These are phyloP conservation scores for Pythium aphanidermatum DNA, from an alignment of 352 stramenopile genomes.

Conservation along the genomic window DNA sequence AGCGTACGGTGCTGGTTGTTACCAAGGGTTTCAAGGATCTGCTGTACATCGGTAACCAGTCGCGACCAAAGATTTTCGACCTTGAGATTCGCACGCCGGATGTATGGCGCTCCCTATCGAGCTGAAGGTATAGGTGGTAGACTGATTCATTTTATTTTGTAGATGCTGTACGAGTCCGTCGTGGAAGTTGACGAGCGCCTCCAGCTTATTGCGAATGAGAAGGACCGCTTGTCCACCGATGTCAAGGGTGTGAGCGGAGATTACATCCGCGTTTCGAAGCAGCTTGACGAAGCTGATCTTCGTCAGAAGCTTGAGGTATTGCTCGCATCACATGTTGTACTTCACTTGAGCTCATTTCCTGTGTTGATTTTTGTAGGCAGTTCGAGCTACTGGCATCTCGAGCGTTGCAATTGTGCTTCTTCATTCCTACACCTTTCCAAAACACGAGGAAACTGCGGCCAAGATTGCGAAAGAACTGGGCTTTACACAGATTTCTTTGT, in stretches of 20 bases:
- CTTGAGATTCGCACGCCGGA: slow-evolving; percentile 91
- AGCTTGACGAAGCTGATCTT: slow-evolving; percentile 76
- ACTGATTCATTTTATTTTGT: slow-evolving; percentile 6
- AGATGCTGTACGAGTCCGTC: slow-evolving; percentile 96
- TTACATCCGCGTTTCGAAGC: slow-evolving; percentile 78
- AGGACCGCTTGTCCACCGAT: slow-evolving; percentile 44
- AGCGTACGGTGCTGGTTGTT: slow-evolving; percentile 92
- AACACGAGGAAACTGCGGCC: slow-evolving; percentile 90
- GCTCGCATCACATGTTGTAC: background rate
- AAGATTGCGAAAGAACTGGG: slow-evolving; percentile 88
- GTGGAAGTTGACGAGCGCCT: slow-evolving; percentile 97
- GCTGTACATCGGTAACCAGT: slow-evolving; percentile 98
- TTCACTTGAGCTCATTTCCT: background rate
- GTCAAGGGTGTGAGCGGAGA: slow-evolving; percentile 86
- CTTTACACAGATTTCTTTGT: slow-evolving; percentile 92
- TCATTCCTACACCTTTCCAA: slow-evolving; percentile 94
- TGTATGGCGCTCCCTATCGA: slow-evolving; percentile 22
- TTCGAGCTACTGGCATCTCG: slow-evolving; percentile 77
- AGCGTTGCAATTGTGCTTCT: slow-evolving; percentile 95
- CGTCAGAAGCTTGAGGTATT: slow-evolving; percentile 73
- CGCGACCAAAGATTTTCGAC: slow-evolving; percentile 96
- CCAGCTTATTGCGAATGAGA: slow-evolving; percentile 82
- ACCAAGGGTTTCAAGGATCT: slow-evolving; percentile 96
- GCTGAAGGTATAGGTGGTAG: slow-evolving; percentile 1
- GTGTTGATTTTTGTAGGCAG: slow-evolving; percentile 2